A percentile compares a stretch with the other conserved stretches of the same genome.
These are phyloP conservation scores for Trichoderma gracile DNA, from an alignment of 2,329 filamentous ascomycete species.

Conservation along the genomic window DNA sequence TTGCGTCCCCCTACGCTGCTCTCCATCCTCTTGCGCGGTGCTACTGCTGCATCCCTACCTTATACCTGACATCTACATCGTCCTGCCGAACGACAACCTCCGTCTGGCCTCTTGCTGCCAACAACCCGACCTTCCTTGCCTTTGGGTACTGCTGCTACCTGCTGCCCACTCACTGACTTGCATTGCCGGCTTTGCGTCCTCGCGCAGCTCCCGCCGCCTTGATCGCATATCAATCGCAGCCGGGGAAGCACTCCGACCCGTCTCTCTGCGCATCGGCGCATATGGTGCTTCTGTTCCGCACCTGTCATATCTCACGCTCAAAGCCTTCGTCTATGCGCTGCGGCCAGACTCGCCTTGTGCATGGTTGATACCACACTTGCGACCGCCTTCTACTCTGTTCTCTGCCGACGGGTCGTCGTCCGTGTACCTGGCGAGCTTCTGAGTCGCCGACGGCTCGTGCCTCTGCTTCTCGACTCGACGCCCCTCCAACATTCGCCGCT, in stretches of 20 bases:
- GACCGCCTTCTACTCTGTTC: background rate
- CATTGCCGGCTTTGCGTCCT: background rate
- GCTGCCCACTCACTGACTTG: background rate
- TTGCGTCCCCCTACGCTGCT: too few species aligned
- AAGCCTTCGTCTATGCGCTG: conserved; percentile 7
- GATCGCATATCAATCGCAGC: background rate
- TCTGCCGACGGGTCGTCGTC: background rate
- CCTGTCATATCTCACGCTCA: conserved; percentile 4
- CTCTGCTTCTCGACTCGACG: background rate
- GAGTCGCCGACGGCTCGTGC: background rate
- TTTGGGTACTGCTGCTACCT: background rate
- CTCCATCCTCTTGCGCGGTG: background rate
- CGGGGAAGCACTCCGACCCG: conserved; percentile 16
- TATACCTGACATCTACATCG: background rate
- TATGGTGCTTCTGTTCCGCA: conserved; percentile 5
- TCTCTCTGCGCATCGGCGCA: conserved; percentile 4
- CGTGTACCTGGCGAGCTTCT: background rate
- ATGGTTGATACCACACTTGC: conserved; percentile 21
- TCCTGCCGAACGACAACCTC: background rate
- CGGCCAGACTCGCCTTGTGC: conserved; percentile 12
- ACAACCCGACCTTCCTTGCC: too few species aligned
- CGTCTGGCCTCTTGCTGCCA: background rate
- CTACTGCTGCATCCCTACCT: conserved; percentile 14
- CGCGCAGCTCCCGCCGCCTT: background rate
- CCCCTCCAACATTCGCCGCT: background rate